Evolutionary conservation across 257 asterid species (phyloP), one percentile per base, ranked within the genome.

Genomic region (Vinca minor): DNA sequence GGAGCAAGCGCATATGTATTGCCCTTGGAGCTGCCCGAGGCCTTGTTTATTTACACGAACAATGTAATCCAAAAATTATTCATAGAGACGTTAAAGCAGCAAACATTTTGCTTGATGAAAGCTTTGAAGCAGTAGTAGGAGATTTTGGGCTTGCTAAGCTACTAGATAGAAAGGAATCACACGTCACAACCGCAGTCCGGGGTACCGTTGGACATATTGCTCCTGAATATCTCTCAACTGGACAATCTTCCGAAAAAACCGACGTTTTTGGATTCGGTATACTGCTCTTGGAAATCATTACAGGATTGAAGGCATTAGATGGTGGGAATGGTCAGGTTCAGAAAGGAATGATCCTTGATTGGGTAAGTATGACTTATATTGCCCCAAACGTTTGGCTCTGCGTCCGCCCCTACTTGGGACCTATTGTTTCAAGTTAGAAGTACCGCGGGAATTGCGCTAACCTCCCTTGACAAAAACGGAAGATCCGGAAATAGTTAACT

Each of bases 11-110:
- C 13, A 81, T 82, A 82, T 78, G 41, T 31, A 74, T 92, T 20
- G 95, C 96, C 10, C 78, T 89, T 38, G 98, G 96, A 65, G 95
- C 98, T 21, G 86, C 89, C 59, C 91, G 98, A n/a, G 98, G 98
- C 14, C 95, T 92, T 61, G 67, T 86, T 8, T 92, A 92, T 69
- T 70, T 92, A 73, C 98, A 92, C 25, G 98, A 92, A 44, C 91
- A 92, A 61, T 92, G 96, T 52, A 87, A 83, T 65, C 98, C 96
- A 1, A 89, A 84, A 68, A 92, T 92, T 26, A 92, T 92, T 53
- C 98, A 91, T 66, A 67, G 98, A 67, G 98, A 92, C 32, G 96
- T 88, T 35, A 92, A 92, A 65, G 98, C 98, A 4, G 98, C 98
- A 66, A 92, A 92, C 73, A 88, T 92, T 48, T 77, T 88, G 71